Evolutionary conservation across 371 early-diverging fungal genomes (phyloP).

Genomic region (Mortierella sp.): DNA sequence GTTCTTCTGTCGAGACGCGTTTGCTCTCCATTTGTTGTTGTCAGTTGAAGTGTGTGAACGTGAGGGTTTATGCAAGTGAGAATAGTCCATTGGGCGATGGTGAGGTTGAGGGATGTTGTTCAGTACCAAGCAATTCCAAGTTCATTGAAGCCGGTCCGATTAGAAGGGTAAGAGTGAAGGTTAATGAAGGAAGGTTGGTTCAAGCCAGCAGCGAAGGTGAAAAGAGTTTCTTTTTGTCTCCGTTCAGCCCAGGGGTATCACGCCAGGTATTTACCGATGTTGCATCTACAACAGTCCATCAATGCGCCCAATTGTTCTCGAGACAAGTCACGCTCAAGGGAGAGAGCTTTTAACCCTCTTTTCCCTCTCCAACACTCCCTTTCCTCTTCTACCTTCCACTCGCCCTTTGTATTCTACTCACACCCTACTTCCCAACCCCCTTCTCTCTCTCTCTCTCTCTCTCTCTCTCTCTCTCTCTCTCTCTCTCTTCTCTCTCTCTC

Average conservation of each 20-base stretch:
- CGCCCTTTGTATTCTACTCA: background rate
- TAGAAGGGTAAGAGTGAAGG: background rate
- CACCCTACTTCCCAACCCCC: too few species aligned
- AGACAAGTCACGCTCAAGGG: background rate
- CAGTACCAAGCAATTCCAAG: constrained; percentile 60
- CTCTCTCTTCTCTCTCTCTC: background rate
- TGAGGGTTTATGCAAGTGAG: background rate
- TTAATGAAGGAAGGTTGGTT: background rate
- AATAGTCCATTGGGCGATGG: background rate
- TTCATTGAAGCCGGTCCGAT: constrained; percentile 47
- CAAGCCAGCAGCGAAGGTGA: background rate
- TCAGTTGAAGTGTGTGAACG: background rate
- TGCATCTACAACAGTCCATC: background rate
- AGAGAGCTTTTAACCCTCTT: background rate
- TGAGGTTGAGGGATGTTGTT: background rate
- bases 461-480: background rate
- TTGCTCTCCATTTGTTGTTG: background rate
- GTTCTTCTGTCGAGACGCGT: background rate
- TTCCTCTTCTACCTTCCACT: background rate
- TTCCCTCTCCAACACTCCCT: background rate
- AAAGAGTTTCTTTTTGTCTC: background rate
- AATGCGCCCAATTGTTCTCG: background rate
- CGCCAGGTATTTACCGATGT: background rate
- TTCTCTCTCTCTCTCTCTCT: background rate
- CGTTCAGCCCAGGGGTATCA: background rate